Evolutionary conservation across 768 basidiomycete species (phyloP), one percentile per base, ranked within the genome.

Genomic region (Pisolithus marmoratus): DNA sequence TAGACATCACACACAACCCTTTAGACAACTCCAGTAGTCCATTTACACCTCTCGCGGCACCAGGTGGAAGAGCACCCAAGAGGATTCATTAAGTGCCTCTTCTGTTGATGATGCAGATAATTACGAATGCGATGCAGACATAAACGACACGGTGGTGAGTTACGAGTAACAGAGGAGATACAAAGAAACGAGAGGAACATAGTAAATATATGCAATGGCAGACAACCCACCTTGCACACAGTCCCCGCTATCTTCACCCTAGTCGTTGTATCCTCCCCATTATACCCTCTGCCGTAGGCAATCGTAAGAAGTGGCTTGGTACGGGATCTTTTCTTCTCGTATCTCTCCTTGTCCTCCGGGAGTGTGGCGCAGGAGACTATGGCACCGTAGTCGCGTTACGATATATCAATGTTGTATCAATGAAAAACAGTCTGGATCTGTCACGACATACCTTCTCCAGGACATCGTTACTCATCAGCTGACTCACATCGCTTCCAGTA

Each of bases 41-140:
- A 46, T 86, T 83, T 2, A 72, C 44, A 0, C 79, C 81, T 23
- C 83, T 55, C 7, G 69, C 73, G 24, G 81, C 67, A 17, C 87
- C 87, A 2, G 87, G 78, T 0, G 91, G 91, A 45, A 94, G 72
- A 0, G n/a, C n/a, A n/a, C n/a, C n/a, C n/a, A n/a, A n/a, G n/a
- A n/a, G n/a, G 83, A 79, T 1, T 90, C 91, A 86, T 91, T 47
- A 94, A n/a, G n/a, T 78, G 59, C 90, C 87, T 19, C 79, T 62
- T 7, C 2, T 3, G 91, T 91, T 0, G 90, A 90, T 4, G 85
- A 78, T 6, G 91, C 91, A 50, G 82, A 76, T 3, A 73, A 72
- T 75, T 94, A 90, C 77, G 94, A 84, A 87, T 31, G 29, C 29
- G 9, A 31, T 11, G 9, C 29, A 11, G 9, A 31, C 9, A 9